A percentile compares a stretch with the other conserved stretches of the same genome.
phyloP scores from a whole-genome alignment of 345 rosid species.

The Anastatica hierochuntica region DNA sequence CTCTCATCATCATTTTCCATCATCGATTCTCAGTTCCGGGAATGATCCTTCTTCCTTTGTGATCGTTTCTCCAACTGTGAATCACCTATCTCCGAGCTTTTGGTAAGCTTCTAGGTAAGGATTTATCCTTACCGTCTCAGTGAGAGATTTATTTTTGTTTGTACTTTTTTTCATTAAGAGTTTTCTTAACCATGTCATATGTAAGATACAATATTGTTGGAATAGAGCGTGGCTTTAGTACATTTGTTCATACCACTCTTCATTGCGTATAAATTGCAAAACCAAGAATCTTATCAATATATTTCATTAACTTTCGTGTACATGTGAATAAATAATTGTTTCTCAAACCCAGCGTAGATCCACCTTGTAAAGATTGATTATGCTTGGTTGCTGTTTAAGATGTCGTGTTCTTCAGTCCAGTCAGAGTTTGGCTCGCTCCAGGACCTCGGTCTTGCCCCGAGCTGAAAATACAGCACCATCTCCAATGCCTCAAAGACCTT shows the following conservation, averaged over 20 bases:
- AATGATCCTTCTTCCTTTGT: background rate
- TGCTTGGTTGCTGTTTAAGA: constrained; percentile 14
- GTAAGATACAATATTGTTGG: constrained; percentile 1
- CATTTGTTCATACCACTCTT: constrained; percentile 17
- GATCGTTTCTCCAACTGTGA: background rate
- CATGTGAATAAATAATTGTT: no score
- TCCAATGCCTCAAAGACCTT: constrained; percentile 60
- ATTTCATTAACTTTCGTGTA: no score
- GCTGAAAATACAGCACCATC: constrained; percentile 45
- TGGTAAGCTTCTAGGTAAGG: no score
- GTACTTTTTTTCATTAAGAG: background rate
- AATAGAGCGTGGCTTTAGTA: constrained; percentile 12
- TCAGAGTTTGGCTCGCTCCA: constrained; percentile 62
- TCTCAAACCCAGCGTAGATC: no score
- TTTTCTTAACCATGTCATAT: background rate
- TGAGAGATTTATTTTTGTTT: no score
- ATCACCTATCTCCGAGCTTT: no score
- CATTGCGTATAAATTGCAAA: no score
- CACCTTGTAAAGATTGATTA: no score
- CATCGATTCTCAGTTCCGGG: no score
- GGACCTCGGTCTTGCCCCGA: constrained; percentile 54
- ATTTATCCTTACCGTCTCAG: no score
- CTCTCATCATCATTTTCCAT: no score
- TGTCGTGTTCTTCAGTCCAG: constrained; percentile 50
- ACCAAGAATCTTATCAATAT: no score